Conservation (phyloP, 73 alveolate species). For the Paramecium caudatum region DNA sequence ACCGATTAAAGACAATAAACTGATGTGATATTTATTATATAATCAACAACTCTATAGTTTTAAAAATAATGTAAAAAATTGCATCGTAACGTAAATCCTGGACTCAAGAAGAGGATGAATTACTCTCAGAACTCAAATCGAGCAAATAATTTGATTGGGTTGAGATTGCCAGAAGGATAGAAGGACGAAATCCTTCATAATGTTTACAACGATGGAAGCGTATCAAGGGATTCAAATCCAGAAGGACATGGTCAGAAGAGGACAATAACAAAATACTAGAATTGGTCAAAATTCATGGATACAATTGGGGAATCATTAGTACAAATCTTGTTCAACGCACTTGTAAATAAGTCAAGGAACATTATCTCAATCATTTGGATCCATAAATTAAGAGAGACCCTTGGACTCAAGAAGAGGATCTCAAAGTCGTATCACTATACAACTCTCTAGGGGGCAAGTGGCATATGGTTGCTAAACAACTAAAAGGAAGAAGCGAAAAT, state of each 20-base stretch:
- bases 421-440: conserved; percentile 65
- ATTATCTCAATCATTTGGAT: conserved; percentile 68
- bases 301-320: conserved; percentile 64
- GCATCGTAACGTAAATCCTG: conserved; percentile 72
- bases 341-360: conserved; percentile 72
- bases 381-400: conserved; percentile 67
- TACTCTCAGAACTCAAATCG: conserved; percentile 23
- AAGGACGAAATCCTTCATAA: conserved; percentile 74
- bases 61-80: no score
- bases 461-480: conserved; percentile 89
- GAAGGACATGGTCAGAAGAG: conserved; percentile 75
- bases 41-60: no score
- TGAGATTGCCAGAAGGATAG: conserved; percentile 72
- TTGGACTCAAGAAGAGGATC: conserved; percentile 75
- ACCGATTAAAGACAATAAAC: no score
- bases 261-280: conserved; percentile 54
- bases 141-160: conserved; percentile 67
- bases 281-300: conserved; percentile 63
- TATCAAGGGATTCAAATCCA: conserved; percentile 69
- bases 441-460: conserved; percentile 93
- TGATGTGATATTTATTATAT: no score
- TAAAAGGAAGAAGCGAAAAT: conserved; percentile 96
- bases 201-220: conserved; percentile 77
- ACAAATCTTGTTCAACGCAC: conserved; percentile 45
- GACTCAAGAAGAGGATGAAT: conserved; percentile 72